phyloP scores from a whole-genome alignment of 768 basidiomycete species.

The Naganishia kalamii region DNA sequence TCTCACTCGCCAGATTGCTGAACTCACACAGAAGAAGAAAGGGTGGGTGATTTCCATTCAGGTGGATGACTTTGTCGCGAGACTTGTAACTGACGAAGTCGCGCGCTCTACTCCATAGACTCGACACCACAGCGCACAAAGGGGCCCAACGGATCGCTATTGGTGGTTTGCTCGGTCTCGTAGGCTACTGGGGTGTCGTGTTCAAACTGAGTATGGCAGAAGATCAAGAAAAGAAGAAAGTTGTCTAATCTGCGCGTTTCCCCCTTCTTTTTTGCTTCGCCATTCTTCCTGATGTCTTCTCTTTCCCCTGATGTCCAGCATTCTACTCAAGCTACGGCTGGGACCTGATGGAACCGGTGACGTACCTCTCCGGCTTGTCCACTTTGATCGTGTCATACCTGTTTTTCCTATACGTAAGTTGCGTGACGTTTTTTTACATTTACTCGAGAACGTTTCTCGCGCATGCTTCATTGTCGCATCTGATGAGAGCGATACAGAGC shows the following conservation, averaged over 20 bases:
- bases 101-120: slow-evolving; percentile 22
- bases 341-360: slow-evolving; percentile 67
- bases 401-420: slow-evolving; percentile 37
- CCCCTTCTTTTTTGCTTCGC: slow-evolving; percentile 23
- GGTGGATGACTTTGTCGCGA: not conserved
- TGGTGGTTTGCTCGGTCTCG: slow-evolving; percentile 57
- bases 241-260: not conserved
- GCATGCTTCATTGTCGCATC: not conserved
- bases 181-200: slow-evolving; percentile 61
- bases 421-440: not conserved
- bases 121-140: slow-evolving; percentile 55
- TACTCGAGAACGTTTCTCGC: too few relatives aligned
- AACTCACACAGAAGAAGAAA: slow-evolving; percentile 56
- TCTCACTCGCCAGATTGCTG: slow-evolving; percentile 51
- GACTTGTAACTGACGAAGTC: not conserved
- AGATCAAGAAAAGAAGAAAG: slow-evolving; percentile 44
- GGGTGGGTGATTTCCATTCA: slow-evolving; percentile 44
- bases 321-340: too few relatives aligned
- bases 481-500: not conserved
- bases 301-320: slow-evolving; percentile 36
- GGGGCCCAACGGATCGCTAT: slow-evolving; percentile 58
- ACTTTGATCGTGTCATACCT: slow-evolving; percentile 61
- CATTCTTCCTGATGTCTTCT: slow-evolving; percentile 26
- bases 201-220: slow-evolving; percentile 59
- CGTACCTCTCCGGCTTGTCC: slow-evolving; percentile 60